Conservation (phyloP, 257 asterid genomes). For the Orobanche coerulescens region DNA sequence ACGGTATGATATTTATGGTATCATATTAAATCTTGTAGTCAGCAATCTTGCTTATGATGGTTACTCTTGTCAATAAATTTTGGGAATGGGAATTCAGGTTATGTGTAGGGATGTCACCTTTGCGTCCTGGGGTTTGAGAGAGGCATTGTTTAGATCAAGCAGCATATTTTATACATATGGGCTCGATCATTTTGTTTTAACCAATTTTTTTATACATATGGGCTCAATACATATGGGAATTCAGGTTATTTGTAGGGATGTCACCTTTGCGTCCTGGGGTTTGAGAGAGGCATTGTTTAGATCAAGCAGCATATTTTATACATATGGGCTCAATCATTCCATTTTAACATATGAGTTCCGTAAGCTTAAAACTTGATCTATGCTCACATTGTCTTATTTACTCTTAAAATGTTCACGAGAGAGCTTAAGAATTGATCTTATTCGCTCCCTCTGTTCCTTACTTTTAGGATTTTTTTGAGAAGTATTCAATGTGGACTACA, state of each 20-base stretch:
- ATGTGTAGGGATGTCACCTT: background rate
- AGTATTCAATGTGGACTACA: background rate
- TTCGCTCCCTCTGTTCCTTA: no score
- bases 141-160: background rate
- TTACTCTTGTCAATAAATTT: background rate
- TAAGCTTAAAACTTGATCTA: no score
- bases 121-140: slow-evolving; percentile 3
- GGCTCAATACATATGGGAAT: no score
- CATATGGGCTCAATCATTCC: no score
- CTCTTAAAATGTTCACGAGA: no score
- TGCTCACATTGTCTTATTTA: no score
- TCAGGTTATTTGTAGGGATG: background rate
- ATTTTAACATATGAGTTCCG: no score
- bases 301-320: background rate
- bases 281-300: background rate
- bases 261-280: background rate
- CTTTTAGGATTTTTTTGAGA: background rate
- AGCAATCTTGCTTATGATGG: background rate
- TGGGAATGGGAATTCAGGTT: slow-evolving; percentile 7
- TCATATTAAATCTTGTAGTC: background rate
- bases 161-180: background rate
- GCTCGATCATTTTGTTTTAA: no score
- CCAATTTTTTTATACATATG: no score
- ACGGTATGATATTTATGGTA: slow-evolving; percentile 40
- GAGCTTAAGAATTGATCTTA: no score